Base-by-base conservation (phyloP, 805 yeast species). In the Ogataea haglerorum region DNA sequence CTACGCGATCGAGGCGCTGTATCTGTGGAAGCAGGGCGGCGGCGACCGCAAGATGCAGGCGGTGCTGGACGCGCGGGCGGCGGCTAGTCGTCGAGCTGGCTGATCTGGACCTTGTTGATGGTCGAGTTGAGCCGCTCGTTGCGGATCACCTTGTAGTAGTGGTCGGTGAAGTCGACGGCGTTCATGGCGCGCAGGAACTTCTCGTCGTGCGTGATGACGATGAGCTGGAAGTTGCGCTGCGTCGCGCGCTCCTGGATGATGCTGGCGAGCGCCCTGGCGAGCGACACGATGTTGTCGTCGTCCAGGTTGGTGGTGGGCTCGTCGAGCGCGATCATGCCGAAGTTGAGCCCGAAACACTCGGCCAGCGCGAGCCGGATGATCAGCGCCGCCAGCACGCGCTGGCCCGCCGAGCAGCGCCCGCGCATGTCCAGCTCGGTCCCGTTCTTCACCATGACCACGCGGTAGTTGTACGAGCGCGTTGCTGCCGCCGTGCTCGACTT, bases 331-430 rank as follows among this genome's bases (percentile, higher is more conserved):
- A 93, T 87, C 63, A 93, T 85, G 36, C 99, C 99, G 67, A 96
- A 91, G 57, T 85, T 87, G 2, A 81, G 73, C 6, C 99, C 98
- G 68, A 93, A 91, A 55, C 97, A 87, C 62, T 93, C 98, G 1
- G 98, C 93, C 34, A 93, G 68, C 0, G 97, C 96, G 41, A 93
- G 65, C 40, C 99, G 72, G 42, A 93, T 91, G 23, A 93, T 80
- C 34, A 93, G 90, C 28, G 95, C 83, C 0, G 98, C 96, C 33
- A 93, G 64, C 4, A 93, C 97, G 55, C 89, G 87, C 62, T 93
- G 99, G 0, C 99, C 99, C 0, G 99, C 98, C 2, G 96, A 87
- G 60, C 99, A 93, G 43, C 99, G 68, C 0, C 99, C 99, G 47
- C 99, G 75, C 99, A 93, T 93, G 58, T 93, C 99, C 34, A 93